Percentiles rank a stretch among this genome's conserved stretches.
These are phyloP conservation scores for Alloteropsis semialata DNA, from an alignment of 176 grass and related monocot species.

Conservation along the genomic window DNA sequence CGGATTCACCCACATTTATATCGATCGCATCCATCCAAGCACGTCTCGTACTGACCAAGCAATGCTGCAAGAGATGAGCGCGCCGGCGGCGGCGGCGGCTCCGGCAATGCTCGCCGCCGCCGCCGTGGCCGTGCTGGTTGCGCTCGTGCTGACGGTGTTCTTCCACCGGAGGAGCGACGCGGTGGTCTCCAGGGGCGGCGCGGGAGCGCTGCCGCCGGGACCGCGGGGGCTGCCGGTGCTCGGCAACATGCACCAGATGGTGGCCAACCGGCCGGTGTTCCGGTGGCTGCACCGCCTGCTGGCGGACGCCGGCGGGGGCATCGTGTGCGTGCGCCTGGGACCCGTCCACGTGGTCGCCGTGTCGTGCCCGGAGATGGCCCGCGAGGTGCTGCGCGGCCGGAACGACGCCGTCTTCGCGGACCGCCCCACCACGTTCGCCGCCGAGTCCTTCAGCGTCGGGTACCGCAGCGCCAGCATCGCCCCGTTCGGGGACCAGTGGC, in stretches of 20 bases:
- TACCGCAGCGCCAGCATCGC: conserved; percentile 38
- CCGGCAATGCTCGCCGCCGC: not conserved
- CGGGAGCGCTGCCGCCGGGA: conserved; percentile 40
- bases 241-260: conserved; percentile 47
- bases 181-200: not conserved
- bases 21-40: no score
- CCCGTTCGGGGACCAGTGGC: conserved; percentile 58
- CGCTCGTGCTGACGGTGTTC: not conserved
- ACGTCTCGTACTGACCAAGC: no score
- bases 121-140: not conserved
- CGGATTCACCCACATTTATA: not conserved
- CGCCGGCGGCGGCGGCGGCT: not conserved
- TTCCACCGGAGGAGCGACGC: not conserved
- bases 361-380: conserved; percentile 32
- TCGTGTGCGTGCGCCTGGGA: conserved; percentile 51
- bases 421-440: conserved; percentile 43
- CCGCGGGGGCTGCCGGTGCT: conserved; percentile 32
- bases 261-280: conserved; percentile 38
- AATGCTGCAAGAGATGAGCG: not conserved
- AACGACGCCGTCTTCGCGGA: conserved; percentile 57
- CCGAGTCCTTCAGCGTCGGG: conserved; percentile 24
- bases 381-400: conserved; percentile 47
- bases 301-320: conserved; percentile 10
- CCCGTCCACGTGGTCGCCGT: conserved; percentile 41
- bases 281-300: conserved; percentile 49